Base-by-base conservation (phyloP, 495 filamentous ascomycete species). In the Penicillium desertorum region DNA sequence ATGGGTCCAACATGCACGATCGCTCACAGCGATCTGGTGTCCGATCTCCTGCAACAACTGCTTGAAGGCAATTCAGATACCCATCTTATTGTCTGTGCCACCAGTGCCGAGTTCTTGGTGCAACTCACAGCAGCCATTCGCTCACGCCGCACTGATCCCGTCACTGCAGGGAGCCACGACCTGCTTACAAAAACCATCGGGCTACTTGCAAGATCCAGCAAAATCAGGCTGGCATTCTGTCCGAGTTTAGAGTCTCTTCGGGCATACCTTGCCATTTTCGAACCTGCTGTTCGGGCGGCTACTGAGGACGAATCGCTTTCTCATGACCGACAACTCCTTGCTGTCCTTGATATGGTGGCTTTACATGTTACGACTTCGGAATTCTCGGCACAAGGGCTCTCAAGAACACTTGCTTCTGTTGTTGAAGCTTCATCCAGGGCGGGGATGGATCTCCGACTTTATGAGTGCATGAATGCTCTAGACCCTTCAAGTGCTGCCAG, bases 341-440 rank as follows among this genome's bases (percentile, higher is more conserved):
- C 85, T 12, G 69, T 92, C 11, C 82, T 89, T 57, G 84, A 89
- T 52, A 76, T 88, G 45, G 62, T 95, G 11, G 70, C 76, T 29
- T 68, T 90, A 36, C 92, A 96, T 71, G 76, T 76, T n/a, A 71
- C 78, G 27, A 92, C 89, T 5, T 82, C 83, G 54, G 90, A 94
- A 63, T 92, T 88, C 79, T 92, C 88, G 43, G 90, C 87, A 0
- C 91, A 96, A 68, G 92, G 91, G 0, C 69, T 96, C 5, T 83
- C 83, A 48, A 83, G 85, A 63, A 89, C 86, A 5, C 75, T 89
- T 16, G 82, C 91, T 11, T 69, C 71, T 22, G 72, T 87, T 7
- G 83, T 92, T 27, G 91, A 95, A 62, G 76, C 84, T 8, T 85
- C 87, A 1, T 65, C 65, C 20, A 59, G 59, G 3, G 64, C 63